Base-by-base conservation (phyloP, 2,329 filamentous ascomycete genomes). In the Penicillium sp. region DNA sequence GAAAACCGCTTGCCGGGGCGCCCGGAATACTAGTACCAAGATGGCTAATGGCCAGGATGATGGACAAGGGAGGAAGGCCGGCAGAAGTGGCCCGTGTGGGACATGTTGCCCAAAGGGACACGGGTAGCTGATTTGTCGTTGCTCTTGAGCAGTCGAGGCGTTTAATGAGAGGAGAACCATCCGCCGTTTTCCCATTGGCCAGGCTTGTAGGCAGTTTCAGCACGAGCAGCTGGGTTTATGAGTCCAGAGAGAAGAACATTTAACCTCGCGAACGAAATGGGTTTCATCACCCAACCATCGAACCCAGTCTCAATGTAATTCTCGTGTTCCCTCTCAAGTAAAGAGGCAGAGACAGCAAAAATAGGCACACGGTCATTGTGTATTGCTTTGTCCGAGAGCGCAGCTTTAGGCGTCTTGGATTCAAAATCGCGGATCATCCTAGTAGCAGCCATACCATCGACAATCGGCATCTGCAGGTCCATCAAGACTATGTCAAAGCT, bases 381-480 rank as follows among this genome's bases (percentile, higher is more conserved):
- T 1, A 73, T 66, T 3, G 86, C 86, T 51, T 85, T 76, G 0
- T 74, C 63, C 1, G 89, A 91, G 27, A 88, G 34, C 1, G 26
- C 35, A 29, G 36, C 34, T 27, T 81, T 73, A 47, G 64, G 78
- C 70, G 76, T 76, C 0, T 76, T 77, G 51, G 82, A 81, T 67
- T 96, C 91, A 49, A 82, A 85, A 0, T 84, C 84, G 32, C 91
- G 82, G 59, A 96, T 96, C 82, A 91, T 88, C 70, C 90, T 90
- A 0, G 91, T 90, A 7, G 90, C 90, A 3, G 81, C 85, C 32
- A 93, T 82, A n/a, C 91, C 91, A 66, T 96, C 91, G 7, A 94
- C 88, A 32, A 96, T 95, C n/a, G 91, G 91, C 91, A 96, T 96
- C 90, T 96, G 91, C 81, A 96, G 92, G 68, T 96, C 91, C 91